Base-by-base conservation (phyloP, 371 early-diverging fungal genomes). In the Mucor piriformis region DNA sequence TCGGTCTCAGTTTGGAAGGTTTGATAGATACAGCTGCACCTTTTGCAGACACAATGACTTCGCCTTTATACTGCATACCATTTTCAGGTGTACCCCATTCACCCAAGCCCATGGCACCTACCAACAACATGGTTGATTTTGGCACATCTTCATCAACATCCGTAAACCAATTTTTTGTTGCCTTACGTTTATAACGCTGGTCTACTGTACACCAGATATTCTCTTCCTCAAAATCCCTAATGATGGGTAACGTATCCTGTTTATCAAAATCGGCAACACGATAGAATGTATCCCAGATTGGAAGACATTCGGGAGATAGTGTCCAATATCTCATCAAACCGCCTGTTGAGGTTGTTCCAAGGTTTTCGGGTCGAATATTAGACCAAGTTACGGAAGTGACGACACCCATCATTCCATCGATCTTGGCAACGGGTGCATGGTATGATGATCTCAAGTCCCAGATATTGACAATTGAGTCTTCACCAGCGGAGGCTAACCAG, bases 401-500 rank as follows among this genome's bases (percentile, higher is more conserved):
- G 3, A 66, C 52, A 32, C 76, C 72, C 35, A 67, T 70, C 57
- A 87, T 84, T 0, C 84, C 87, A 54, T 82, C 77, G 16, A 89
- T 77, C 25, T 81, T 74, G 12, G 73, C 86, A 0, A 81, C 81
- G 0, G 86, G 85, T 3, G 66, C 65, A 50, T 71, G 72, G n/a
- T 64, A 58, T 29, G 76, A 83, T 2, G 68, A 42, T 15, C 94
- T 73, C 40, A 93, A 63, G 67, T 93, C 94, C 92, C 92, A 93
- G 5, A 93, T 67, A 27, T 87, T 84, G 6, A 86, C 88, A 0
- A 76, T 64, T 0, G 85, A 79, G 60, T 85, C 88, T 38, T 86
- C 89, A 49, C 91, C 89, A 48, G 68, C 77, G 12, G 83, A 81
- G 0, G 92, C 92, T 38, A 93, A 55, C 92, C 91, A 92, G 60